phyloP scores from a whole-genome alignment of 2,329 filamentous ascomycete genomes.

The Phoma herbarum region DNA sequence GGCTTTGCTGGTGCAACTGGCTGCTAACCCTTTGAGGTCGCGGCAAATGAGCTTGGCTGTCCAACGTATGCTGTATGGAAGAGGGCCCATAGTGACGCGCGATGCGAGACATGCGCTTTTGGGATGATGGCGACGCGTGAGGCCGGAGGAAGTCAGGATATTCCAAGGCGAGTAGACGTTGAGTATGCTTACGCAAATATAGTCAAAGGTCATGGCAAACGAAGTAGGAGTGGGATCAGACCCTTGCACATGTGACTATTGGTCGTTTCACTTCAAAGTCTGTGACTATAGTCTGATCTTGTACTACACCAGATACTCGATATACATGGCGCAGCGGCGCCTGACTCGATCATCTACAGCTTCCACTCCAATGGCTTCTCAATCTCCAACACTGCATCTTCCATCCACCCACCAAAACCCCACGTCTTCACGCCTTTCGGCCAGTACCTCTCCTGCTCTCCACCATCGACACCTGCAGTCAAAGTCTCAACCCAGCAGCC shows the following conservation, averaged over 20 bases:
- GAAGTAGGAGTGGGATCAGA: not conserved
- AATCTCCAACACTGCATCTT: slow-evolving; percentile 37
- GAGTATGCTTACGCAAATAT: too few species aligned
- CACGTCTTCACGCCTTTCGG: slow-evolving; percentile 33
- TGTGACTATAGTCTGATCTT: not conserved
- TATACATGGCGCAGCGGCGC: too few species aligned
- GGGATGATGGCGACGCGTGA: not conserved
- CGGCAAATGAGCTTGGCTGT: slow-evolving; percentile 29
- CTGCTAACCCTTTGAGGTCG: slow-evolving; percentile 28
- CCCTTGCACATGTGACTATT: not conserved
- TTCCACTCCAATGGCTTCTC: slow-evolving; percentile 39
- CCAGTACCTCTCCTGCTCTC: slow-evolving; percentile 29
- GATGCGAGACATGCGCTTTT: not conserved
- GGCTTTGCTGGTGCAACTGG: slow-evolving; percentile 8
- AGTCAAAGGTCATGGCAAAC: not conserved
- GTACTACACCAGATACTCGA: not conserved
- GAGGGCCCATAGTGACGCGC: slow-evolving; percentile 4
- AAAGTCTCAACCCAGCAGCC: slow-evolving; percentile 40
- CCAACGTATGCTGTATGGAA: slow-evolving; percentile 19
- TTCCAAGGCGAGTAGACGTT: not conserved
- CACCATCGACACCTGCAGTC: slow-evolving; percentile 8
- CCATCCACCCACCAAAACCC: slow-evolving; percentile 43
- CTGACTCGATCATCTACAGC: not conserved
- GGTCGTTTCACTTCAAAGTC: not conserved
- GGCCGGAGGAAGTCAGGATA: not conserved